Base-by-base conservation (phyloP, 2,329 filamentous ascomycete genomes). In the Cladosporium colombiae region DNA sequence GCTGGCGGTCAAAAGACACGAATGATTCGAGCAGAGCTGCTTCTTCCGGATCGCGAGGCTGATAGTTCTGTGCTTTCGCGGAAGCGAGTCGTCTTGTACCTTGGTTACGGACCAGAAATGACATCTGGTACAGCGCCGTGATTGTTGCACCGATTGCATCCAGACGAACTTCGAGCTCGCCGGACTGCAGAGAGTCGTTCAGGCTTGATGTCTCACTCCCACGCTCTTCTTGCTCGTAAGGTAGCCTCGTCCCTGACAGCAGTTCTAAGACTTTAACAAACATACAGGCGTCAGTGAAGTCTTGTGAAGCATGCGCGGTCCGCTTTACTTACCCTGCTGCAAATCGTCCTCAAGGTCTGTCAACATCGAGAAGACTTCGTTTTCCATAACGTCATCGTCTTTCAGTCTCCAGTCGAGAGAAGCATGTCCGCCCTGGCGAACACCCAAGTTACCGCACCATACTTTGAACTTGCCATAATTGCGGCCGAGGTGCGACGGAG, bases 341-440 rank as follows among this genome's bases (percentile, higher is more conserved):
- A 62, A 52, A 52, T 62, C 59, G 2, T 62, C 40, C 29, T 52
- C 27, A 1, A 62, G 59, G 14, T 31, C 40, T 14, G 18, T 27
- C 5, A 62, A n/a, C 18, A 33, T 31, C 14, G 27, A n/a, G 40
- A 50, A 49, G 16, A 62, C 44, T n/a, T 23, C 29, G 14, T 13
- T 33, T n/a, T 31, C 7, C 29, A 53, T 29, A 14, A 11, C 35
- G 2, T 35, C 27, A 25, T n/a, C 29, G n/a, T 53, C 60, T 7
- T 31, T 18, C 23, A 62, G 29, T 25, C 60, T 27, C 60, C 60
- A 62, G 46, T 62, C 60, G 10, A 62, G 60, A 14, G 60, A 62
- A 25, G 60, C 44, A 29, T 62, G 60, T 21, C 60, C 60, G n/a
- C n/a, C 29, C 14, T 62, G 60, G 16, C n/a, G 29, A 5, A 33